Evolutionary conservation across 2,329 filamentous ascomycete species (phyloP).

Genomic region (Neonectria neomacrospora): DNA sequence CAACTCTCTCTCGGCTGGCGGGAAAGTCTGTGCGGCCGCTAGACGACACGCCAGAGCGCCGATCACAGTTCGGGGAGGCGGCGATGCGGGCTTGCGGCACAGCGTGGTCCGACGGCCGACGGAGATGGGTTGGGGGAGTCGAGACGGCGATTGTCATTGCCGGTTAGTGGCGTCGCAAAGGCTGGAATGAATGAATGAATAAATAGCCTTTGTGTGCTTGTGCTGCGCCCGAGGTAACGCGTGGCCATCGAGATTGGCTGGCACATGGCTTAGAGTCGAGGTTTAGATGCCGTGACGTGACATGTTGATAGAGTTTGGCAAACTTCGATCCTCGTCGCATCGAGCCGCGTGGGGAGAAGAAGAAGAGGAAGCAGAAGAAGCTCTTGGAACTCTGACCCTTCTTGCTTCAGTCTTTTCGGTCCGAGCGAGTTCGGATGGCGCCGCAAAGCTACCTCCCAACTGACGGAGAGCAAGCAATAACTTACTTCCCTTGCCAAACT

Average conservation of each 20-base stretch:
- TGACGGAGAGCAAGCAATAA: neutral
- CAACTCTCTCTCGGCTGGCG: neutral
- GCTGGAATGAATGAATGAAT: conserved; percentile 32
- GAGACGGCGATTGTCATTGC: neutral
- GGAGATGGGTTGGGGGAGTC: conserved; percentile 42
- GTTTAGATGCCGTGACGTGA: neutral
- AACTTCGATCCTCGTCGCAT: neutral
- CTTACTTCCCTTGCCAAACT: neutral
- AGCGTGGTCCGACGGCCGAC: conserved; percentile 23
- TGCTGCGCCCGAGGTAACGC: neutral
- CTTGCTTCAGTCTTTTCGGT: conserved; percentile 32
- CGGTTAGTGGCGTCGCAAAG: neutral
- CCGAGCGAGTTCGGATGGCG: conserved; percentile 33
- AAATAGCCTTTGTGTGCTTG: neutral
- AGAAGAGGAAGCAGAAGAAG: no score
- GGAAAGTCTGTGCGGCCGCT: conserved; percentile 23
- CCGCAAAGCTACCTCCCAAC: conserved; percentile 28
- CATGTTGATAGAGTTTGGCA: neutral
- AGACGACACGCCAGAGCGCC: conserved; percentile 25
- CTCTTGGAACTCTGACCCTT: no score
- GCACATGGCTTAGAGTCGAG: neutral
- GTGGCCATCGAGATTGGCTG: neutral
- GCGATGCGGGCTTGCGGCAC: conserved; percentile 31
- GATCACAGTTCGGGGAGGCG: conserved; percentile 37
- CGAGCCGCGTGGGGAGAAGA: neutral